Base-by-base conservation (phyloP, 2,329 filamentous ascomycete genomes). In the Aureobasidium mangrovei region DNA sequence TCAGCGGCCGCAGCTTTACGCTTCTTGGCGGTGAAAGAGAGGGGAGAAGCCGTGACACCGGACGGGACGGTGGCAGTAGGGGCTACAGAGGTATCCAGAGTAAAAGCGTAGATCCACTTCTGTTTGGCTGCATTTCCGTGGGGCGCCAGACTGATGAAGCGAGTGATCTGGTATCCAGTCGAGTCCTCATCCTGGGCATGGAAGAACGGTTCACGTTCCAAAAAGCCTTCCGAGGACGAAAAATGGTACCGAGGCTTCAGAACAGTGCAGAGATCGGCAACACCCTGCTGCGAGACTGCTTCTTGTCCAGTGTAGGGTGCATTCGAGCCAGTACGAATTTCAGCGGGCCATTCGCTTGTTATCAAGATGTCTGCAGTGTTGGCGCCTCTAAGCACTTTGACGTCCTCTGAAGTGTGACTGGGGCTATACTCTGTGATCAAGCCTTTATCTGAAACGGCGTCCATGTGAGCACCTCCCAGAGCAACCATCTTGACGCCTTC, bases 201-300 rank as follows among this genome's bases (percentile, higher is more conserved):
- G 64, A 93, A 84, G 73, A 96, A 98, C 0, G 91, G 89, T 69
- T 97, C 93, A 54, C 93, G 83, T 71, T 98, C 91, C 67, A 85
- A 97, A 70, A 87, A 91, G 62, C 83, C 83, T 5, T 77, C 71
- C 0, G 87, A 87, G 3, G 80, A 76, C 1, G 88, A 83, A 64
- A 97, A 84, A 68, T 97, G 91, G 65, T 98, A 98, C 29, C 88
- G 83, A n/a, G 93, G 93, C 67, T 90, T 93, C 24, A 98, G 71
- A 0, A 81, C 72, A 2, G 83, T 77, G 63, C 86, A 91, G 8
- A 98, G 77, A 57, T 94, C 86, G 4, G 90, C 82, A 40, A 97
- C 75, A 54, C 83, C 81, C 52, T 83, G 77, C n/a, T 81, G 80
- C 2, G 71, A 68, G n/a, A 74, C 67, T 4, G 61, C 54, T 5